Evolutionary conservation across 2,329 filamentous ascomycete species (phyloP), one percentile per base, ranked within the genome.

Genomic region (Trichoderma sp.): DNA sequence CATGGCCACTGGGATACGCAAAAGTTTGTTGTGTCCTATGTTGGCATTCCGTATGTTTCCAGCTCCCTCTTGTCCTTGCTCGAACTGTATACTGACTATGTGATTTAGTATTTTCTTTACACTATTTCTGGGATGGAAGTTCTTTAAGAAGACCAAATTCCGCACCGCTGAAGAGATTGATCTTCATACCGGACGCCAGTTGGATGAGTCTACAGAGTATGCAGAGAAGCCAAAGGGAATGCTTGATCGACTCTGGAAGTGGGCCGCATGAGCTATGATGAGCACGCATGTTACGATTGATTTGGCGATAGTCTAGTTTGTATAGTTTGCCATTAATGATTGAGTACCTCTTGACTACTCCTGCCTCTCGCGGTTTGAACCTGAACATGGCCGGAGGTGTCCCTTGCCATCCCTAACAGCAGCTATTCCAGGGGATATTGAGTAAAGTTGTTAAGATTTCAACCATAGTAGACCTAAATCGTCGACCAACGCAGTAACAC

Each of bases 71-170:
- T 30, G 28, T 32, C 6, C 3, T 2, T 46, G 2, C 13, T n/a
- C 8, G 13, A n/a, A 18, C n/a, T 8, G 5, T 49, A 1, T 30
- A 14, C 39, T 60, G 24, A 49, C 32, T 21, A 46, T 8, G 14
- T 14, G 1, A 4, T 11, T 82, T 72, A 81, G 76, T 49, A 78
- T 80, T 0, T 78, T 84, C 64, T 73, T 84, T 46, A 75, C 82
- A 5, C 80, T 93, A 11, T 94, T 87, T 74, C 32, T 90, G 3
- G 84, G 83, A 5, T 93, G 89, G 87, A 94, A 93, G 79, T 10
- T 91, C 1, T 68, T 68, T 6, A 55, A 68, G 32, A 65, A 65
- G 61, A 65, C 61, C 1, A 65, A 46, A 16, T 5, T 55, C 11
- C 61, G 18, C n/a, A 11, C 21, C 61, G 18, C 61, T 26, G 55